These are phyloP conservation scores for Vaccinium myrtillus DNA, from an alignment of 148 eudicot genomes.

Conservation along the genomic window DNA sequence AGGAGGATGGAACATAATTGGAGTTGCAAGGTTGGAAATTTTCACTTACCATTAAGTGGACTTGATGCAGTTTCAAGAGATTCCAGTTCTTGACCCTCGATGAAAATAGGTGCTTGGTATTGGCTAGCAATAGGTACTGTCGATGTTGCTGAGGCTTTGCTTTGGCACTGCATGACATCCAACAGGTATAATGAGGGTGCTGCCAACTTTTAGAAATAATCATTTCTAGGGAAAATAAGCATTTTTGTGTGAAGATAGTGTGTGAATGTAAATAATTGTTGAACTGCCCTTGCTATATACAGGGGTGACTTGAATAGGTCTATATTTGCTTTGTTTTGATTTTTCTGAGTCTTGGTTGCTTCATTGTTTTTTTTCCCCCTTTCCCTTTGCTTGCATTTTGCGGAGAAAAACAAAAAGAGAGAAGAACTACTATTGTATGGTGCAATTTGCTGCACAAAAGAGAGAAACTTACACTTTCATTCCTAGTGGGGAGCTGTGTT, in stretches of 20 bases:
- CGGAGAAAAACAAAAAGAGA: neutral
- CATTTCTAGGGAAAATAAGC: neutral
- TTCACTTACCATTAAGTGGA: slow-evolving; percentile 28
- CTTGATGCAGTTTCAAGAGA: slow-evolving; percentile 31
- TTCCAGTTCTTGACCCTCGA: slow-evolving; percentile 25
- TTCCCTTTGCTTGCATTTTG: neutral
- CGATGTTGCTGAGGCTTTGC: slow-evolving; percentile 7
- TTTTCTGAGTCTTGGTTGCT: neutral
- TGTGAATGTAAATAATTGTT: neutral
- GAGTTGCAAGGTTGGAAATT: neutral
- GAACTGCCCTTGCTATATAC: neutral
- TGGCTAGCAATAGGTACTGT: slow-evolving; percentile 15
- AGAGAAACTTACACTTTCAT: slow-evolving; percentile 42
- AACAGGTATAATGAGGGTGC: slow-evolving; percentile 16
- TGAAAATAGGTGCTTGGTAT: slow-evolving; percentile 18
- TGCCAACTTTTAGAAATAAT: slow-evolving; percentile 5
- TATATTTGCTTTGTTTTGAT: neutral
- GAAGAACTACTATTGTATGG: neutral
- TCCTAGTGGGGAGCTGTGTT: slow-evolving; percentile 11
- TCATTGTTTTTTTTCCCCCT: neutral
- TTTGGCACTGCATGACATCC: slow-evolving; percentile 38
- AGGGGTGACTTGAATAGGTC: neutral
- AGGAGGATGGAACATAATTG: neutral
- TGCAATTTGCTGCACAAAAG: neutral
- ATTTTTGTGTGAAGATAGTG: neutral